Base-by-base conservation (phyloP, 2,329 filamentous ascomycete genomes). In the Sodiomyces alkalinus region DNA sequence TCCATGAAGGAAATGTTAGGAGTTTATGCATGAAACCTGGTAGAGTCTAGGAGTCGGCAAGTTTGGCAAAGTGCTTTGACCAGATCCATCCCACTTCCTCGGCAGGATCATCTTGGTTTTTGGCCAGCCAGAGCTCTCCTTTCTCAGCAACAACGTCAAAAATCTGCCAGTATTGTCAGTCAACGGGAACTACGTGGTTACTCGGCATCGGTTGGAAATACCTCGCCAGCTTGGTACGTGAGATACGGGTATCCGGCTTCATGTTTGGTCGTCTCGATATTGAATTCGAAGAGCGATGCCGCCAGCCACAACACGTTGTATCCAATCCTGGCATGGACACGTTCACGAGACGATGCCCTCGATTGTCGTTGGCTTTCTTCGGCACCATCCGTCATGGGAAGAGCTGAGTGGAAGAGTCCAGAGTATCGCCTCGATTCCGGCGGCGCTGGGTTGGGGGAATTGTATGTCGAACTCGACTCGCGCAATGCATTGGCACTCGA, bases 161-260 rank as follows among this genome's bases (percentile, higher is more conserved):
- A 37, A 87, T 81, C 69, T 78, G 38, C 12, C 19, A 8, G n/a
- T 28, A 39, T 28, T 13, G 33, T 35, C 28, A 33, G 27, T 28
- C 14, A 25, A 15, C n/a, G 14, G 11, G 9, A 12, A 17, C 13
- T 17, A 17, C 15, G 12, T 10, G 5, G 8, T 15, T 14, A 17
- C 3, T 27, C n/a, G 6, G 6, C 19, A 8, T 19, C 14, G n/a
- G 9, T 17, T 20, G 17, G 6, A 55, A 67, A 44, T 49, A 79
- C 75, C 62, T 98, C 90, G 39, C 90, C 90, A 29, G 86, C 81
- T 40, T 87, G 81, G 54, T 98, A 98, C 24, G 85, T 90, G 35
- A 98, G 61, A 49, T 98, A 98, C 13, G 87, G 86, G 53, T 93
- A 96, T 15, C 90, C 90, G 34, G 80, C 87, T 55, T 96, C 90